phyloP scores from a whole-genome alignment of 2,329 filamentous ascomycete species.

The Tolypocladium guangdongense region DNA sequence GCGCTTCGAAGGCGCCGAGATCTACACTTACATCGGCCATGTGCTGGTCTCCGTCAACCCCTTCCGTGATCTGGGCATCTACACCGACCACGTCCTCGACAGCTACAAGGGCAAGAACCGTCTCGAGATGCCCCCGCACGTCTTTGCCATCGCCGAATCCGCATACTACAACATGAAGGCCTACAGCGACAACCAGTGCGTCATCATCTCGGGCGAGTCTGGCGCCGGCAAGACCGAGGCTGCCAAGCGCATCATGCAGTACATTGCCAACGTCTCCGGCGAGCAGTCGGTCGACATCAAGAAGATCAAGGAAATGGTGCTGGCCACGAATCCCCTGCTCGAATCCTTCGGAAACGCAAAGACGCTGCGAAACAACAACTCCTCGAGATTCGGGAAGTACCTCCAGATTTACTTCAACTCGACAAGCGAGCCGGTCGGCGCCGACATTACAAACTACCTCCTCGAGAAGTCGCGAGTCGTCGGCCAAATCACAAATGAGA shows the following conservation, averaged over 20 bases:
- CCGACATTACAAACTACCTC: slow-evolving; percentile 96
- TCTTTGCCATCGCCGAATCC: slow-evolving; percentile 94
- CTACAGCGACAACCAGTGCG: slow-evolving; percentile 97
- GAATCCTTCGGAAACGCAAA: slow-evolving; percentile 99
- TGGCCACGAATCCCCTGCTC: slow-evolving; percentile 91
- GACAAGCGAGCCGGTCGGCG: slow-evolving; percentile 84
- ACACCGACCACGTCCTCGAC: slow-evolving; percentile 86
- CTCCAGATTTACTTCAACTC: slow-evolving; percentile 92
- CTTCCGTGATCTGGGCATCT: slow-evolving; percentile 94
- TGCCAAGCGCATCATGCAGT: slow-evolving; percentile 98
- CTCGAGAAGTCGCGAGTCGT: slow-evolving; percentile 93
- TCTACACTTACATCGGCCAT: slow-evolving; percentile 99
- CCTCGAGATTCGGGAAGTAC: slow-evolving; percentile 96
- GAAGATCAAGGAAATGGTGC: slow-evolving; percentile 97
- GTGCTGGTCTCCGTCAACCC: slow-evolving; percentile 98
- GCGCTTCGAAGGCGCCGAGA: slow-evolving; percentile 92
- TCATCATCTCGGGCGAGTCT: slow-evolving; percentile 98
- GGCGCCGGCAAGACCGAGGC: slow-evolving; percentile 98
- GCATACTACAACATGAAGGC: slow-evolving; percentile 99
- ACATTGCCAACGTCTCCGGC: slow-evolving; percentile 94
- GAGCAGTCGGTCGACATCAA: slow-evolving; percentile 78
- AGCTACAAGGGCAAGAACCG: slow-evolving; percentile 96
- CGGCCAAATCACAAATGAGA: slow-evolving; percentile 87
- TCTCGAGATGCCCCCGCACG: slow-evolving; percentile 87
- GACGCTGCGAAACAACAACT: slow-evolving; percentile 97